phyloP scores from a whole-genome alignment of 2,329 filamentous ascomycete species.

The Xylaria hypoxylon region DNA sequence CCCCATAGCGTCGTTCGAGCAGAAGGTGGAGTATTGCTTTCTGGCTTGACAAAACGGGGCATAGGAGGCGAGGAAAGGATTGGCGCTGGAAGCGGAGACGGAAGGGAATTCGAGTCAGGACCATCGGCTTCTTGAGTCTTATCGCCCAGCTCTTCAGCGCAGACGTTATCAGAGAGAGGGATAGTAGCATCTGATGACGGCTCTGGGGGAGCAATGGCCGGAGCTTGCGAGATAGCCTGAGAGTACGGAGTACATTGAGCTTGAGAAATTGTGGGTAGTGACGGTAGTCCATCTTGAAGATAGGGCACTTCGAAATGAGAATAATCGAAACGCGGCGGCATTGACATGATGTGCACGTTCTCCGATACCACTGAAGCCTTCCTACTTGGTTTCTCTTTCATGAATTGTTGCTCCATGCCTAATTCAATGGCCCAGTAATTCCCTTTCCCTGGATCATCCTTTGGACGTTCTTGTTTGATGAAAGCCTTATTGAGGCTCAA shows the following conservation, averaged over 20 bases:
- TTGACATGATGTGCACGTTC: slow-evolving; percentile 69
- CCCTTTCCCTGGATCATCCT: slow-evolving; percentile 96
- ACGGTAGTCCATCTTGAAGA: slow-evolving; percentile 58
- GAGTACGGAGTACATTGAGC: slow-evolving; percentile 47
- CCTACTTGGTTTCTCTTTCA: slow-evolving; percentile 83
- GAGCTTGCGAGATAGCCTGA: slow-evolving; percentile 54
- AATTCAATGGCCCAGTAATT: slow-evolving; percentile 96
- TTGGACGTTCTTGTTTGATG: slow-evolving; percentile 92
- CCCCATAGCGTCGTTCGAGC: slow-evolving; percentile 73
- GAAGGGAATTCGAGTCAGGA: slow-evolving; percentile 64
- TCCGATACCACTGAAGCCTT: slow-evolving; percentile 67
- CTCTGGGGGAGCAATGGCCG: slow-evolving; percentile 59
- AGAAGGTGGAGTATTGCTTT: slow-evolving; percentile 81
- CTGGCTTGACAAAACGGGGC: slow-evolving; percentile 66
- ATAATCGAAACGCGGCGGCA: slow-evolving; percentile 60
- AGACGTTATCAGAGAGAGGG: slow-evolving; percentile 74
- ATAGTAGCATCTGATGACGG: slow-evolving; percentile 83
- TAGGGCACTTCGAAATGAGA: slow-evolving; percentile 55
- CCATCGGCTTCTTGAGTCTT: slow-evolving; percentile 56
- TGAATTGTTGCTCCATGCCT: slow-evolving; percentile 89
- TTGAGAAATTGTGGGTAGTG: slow-evolving; percentile 58
- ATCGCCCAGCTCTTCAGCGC: slow-evolving; percentile 63
- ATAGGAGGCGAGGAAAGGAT: slow-evolving; percentile 95
- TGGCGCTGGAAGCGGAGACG: slow-evolving; percentile 75
- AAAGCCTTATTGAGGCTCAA: slow-evolving; percentile 97